Conservation (phyloP, 495 filamentous ascomycete species). For the Neurospora sublineolata region DNA sequence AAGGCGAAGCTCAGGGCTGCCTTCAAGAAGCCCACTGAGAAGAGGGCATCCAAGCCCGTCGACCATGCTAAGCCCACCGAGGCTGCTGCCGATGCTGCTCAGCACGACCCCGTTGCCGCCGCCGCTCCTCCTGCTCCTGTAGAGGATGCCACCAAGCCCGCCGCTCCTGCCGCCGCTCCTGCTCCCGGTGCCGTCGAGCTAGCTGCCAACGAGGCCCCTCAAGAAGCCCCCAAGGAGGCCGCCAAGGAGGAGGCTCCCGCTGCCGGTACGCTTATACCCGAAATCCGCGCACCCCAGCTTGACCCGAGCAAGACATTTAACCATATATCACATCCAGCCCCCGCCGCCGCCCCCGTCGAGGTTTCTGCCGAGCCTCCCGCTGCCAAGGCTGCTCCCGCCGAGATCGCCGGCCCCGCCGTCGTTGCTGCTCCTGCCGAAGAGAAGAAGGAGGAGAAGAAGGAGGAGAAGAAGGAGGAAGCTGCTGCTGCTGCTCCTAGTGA, state of each 20-base stretch:
- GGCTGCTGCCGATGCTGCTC: conserved; percentile 1
- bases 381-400: background rate
- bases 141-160: conserved; percentile 1
- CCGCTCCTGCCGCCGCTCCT: conserved; percentile 7
- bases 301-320: background rate
- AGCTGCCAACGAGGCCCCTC: background rate
- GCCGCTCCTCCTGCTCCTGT: conserved; percentile 4
- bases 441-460: conserved; percentile 35
- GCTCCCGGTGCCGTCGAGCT: background rate
- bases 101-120: conserved; percentile 1
- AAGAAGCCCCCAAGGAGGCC: background rate
- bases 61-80: conserved; percentile 6
- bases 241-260: background rate
- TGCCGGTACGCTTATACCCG: background rate
- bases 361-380: conserved; percentile 8
- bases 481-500: background rate
- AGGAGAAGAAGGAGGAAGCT: background rate
- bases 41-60: conserved; percentile 7
- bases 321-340: background rate
- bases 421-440: background rate
- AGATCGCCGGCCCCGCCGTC: background rate
- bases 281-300: background rate
- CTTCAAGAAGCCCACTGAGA: conserved; percentile 21
- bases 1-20: conserved; percentile 25
- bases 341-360: background rate